Evolutionary conservation across 345 rosid species (phyloP), one percentile per base, ranked within the genome.

Genomic region (Aegle marmelos): DNA sequence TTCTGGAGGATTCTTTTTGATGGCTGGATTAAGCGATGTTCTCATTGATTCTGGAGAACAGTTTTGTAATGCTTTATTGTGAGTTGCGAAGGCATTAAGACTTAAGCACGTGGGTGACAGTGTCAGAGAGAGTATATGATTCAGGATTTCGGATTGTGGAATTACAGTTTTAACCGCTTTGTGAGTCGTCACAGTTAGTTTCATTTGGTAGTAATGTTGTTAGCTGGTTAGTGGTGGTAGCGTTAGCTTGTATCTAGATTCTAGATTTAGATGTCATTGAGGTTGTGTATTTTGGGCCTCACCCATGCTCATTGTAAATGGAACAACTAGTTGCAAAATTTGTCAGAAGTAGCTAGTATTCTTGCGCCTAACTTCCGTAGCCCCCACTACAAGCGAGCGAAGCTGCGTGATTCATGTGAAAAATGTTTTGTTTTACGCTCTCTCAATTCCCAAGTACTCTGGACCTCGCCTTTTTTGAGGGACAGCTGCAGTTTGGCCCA

Each of bases 151-250:
- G 31, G 37, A 24, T 56, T 36, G 25, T 34, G 74, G 45, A 27
- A 66, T 78, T 79, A 76, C 56, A 83, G 80, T 62, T 73, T 68
- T 33, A 25, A 45, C 34, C 53, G 36, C 69, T 68, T 28, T 75
- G 59, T 45, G n/a, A 57, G 75, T 54, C 53, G 22, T 45, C 50
- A 45, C 50, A 13, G 17, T 11, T 45, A 45, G 50, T 45, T 45
- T 45, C 14, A 45, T 16, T 13, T 45, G 13, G 50, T 3, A 4
- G 4, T 39, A 39, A 11, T 39, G 9, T 7, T 36, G 39, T 36
- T 54, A 21, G 65, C 34, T n/a, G n/a, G 37, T 6, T 34, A 5
- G 37, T 34, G 17, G 48, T 11, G 11, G 11, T 71, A 22, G 76
- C 34, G 33, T 27, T 70, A 36, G 59, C 57, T 24, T 76, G 50